Base-by-base conservation (phyloP, 2,329 filamentous ascomycete species). In the Ophiostoma triangulosporum region DNA sequence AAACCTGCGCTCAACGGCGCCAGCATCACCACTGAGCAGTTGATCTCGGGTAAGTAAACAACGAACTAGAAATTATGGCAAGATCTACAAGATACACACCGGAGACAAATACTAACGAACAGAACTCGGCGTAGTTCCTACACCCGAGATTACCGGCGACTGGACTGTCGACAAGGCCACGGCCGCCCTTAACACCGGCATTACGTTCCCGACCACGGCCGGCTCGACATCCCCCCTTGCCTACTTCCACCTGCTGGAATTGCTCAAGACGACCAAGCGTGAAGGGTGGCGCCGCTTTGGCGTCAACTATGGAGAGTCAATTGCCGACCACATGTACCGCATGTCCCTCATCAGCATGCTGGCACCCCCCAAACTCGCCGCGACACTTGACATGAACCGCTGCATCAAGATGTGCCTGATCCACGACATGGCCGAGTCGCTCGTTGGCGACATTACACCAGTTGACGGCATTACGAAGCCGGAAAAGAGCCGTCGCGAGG, bases 291-390 rank as follows among this genome's bases (percentile, higher is more conserved):
- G 86, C 54, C 81, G 93, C 35, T 96, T 96, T 65, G 82, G 81
- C 36, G 88, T 98, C 60, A 60, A 70, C 2, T 69, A 73, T 55
- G 86, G 88, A 66, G 93, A 98, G 69, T 95, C 88, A 2, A 96
- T 98, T 64, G 79, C 88, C 52, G 93, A 98, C 71, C 93, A 98
- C 76, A 98, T 98, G 93, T 98, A 97, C 71, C 89, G 93, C 70
- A 98, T 98, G 93, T 88, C 90, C 50, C 79, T 98, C 61, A 88
- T 98, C 68, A 89, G 88, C 59, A 87, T 98, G 83, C 80, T 96
- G 59, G 89, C 88, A 2, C 91, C 93, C 1, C 76, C 86, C 0
- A 70, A 84, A 1, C 78, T 96, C 11, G 75, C 81, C 2, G 70
- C 80, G 0, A 78, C 77, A 36, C 74, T 97, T 63, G 85, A 97